Evolutionary conservation across 2,329 filamentous ascomycete genomes (phyloP), one percentile per base, ranked within the genome.

Genomic region (Ceratocystis colombiana): DNA sequence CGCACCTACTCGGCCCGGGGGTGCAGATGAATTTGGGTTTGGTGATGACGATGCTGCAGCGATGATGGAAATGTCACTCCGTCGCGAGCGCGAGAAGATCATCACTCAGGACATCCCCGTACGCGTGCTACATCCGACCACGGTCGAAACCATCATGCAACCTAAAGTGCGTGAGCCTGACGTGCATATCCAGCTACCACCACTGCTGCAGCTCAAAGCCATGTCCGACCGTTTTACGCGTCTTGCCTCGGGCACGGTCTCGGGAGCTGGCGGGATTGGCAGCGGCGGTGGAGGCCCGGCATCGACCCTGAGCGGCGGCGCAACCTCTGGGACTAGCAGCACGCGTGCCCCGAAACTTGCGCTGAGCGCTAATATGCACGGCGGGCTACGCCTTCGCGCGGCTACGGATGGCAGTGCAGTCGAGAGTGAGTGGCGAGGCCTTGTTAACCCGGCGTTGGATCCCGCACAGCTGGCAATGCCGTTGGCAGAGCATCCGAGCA

Each of bases 21-120:
- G 25, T 1, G 65, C 69, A 48, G 61, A 67, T 65, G 71, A 70
- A 61, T 57, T 68, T 6, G 68, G 64, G 46, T 67, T 72, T 30
- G 73, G 73, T 66, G 72, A 75, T 66, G 75, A 77, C 59, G 74
- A 76, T 66, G 74, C 74, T 63, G 74, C 78, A 37, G 77, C 79
- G 67, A 76, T 83, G 33, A 76, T 86, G 28, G 84, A 82, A 74
- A 84, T 78, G 70, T 83, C 73, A 70, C 80, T 84, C 28, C 77
- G 79, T 55, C 81, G 88, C 66, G 89, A 93, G 72, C 87, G 90
- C 71, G 92, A 96, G 74, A 96, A 94, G 69, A 82, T 95, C 71
- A 88, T 99, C 72, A 96, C 91, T 0, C 94, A 99, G 73, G 91
- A 97, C 75, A 88, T 99, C 48, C 94, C 94, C n/a, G 88, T 97